Base-by-base conservation (phyloP, 768 basidiomycete genomes). In the Lactarius evosmus region DNA sequence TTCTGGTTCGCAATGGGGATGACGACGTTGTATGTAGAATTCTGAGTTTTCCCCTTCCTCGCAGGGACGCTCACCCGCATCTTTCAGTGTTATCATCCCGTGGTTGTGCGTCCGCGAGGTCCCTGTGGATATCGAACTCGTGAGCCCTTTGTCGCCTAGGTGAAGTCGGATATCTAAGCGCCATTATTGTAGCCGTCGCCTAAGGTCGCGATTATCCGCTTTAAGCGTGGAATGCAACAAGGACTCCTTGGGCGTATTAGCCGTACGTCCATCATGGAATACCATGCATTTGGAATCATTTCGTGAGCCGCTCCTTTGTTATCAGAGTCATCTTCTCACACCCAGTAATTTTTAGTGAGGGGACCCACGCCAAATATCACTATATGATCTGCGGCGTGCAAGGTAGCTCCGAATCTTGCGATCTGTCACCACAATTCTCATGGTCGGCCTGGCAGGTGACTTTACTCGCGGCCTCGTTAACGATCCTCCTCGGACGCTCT, bases 151-250 rank as follows among this genome's bases (percentile, higher is more conserved):
- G 11, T 22, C 2, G 12, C 25, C 22, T 22, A 2, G 11, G 11
- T 25, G 27, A 46, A 9, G 3, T 34, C 22, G 14, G 3, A 12
- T 2, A 54, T 41, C 51, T 66, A 22, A 61, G 56, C 50, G 38
- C 8, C 16, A 30, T 49, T 3, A 57, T 51, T 33, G 29, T 64
- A 78, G 78, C 78, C 78, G 6, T 79, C 78, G 9, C 72, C 74
- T 9, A 79, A 79, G 64, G 78, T 78, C 2, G 78, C 78, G 0
- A 72, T 79, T 58, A 52, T 79, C 49, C 72, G 76, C 22, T 79
- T 79, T 66, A 69, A 77, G 67, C 76, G 78, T 40, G 78, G 78
- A n/a, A 78, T 80, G 77, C 78, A 79, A 65, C 78, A 80, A 52
- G 78, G 79, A n/a, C 73, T 80, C 38, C 71, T 80, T 4, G 76